Conservation (phyloP, 2,329 filamentous ascomycete genomes). For the Sclerotinia subarctica region DNA sequence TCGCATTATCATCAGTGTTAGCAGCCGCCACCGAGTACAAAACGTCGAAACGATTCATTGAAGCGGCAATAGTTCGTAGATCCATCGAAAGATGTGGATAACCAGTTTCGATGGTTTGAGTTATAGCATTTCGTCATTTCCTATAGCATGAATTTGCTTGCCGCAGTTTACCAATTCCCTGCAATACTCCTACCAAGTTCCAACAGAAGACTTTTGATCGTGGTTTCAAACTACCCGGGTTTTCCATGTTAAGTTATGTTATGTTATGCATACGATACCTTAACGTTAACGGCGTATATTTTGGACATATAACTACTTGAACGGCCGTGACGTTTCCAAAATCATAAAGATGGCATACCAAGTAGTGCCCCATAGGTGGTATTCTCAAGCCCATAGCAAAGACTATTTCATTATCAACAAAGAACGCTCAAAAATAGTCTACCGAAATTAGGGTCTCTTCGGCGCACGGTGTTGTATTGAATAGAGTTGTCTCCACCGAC, state of each 20-base stretch:
- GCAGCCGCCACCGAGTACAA: neutral
- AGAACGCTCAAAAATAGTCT: neutral
- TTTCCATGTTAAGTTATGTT: neutral
- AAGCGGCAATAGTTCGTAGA: neutral
- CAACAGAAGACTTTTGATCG: neutral
- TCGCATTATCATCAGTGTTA: neutral
- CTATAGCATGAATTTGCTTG: slow-evolving; percentile 1
- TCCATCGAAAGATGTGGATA: neutral
- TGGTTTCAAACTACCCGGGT: slow-evolving; percentile 1
- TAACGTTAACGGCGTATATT: neutral
- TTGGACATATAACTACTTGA: neutral
- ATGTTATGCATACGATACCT: neutral
- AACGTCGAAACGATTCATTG: neutral
- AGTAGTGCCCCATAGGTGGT: neutral
- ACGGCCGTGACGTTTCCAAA: neutral
- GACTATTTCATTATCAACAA: neutral
- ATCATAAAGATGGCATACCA: neutral
- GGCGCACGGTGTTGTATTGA: slow-evolving; percentile 1
- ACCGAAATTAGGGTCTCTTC: neutral
- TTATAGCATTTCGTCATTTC: neutral
- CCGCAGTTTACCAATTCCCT: neutral
- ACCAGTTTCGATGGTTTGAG: neutral
- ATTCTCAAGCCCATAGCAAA: neutral
- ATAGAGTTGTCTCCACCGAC: slow-evolving; percentile 8
- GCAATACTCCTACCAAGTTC: neutral